Conservation (phyloP, 441 rosid species). For the Jatropha podagrica region DNA sequence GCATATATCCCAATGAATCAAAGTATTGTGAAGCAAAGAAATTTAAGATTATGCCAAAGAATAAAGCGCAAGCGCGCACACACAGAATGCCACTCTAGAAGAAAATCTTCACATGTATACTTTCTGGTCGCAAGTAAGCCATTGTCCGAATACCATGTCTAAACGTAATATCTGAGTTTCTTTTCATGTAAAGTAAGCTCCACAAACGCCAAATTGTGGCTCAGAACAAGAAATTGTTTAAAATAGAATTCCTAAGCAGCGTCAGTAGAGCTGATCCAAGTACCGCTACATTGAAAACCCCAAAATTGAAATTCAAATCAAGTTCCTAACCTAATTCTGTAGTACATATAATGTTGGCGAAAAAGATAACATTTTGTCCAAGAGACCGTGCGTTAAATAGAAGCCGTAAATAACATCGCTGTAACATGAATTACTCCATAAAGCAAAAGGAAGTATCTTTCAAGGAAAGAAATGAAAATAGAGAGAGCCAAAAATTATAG, state of each 20-base stretch:
- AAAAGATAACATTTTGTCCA: not conserved
- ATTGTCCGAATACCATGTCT: not conserved
- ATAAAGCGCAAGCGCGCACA: not conserved
- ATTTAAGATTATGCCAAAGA: not conserved
- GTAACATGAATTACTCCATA: not conserved
- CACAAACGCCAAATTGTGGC: not conserved
- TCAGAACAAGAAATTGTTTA: not conserved
- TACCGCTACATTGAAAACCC: not conserved
- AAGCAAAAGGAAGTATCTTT: not conserved
- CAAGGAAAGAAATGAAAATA: conserved; percentile 7
- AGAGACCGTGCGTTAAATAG: not conserved
- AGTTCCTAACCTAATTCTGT: not conserved
- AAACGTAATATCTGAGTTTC: not conserved
- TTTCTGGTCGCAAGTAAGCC: not conserved
- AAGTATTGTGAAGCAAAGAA: not conserved
- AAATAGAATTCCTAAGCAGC: not conserved
- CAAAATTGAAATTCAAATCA: not conserved
- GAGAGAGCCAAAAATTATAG: not conserved
- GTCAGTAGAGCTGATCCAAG: not conserved
- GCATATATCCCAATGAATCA: not conserved
- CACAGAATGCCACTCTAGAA: not conserved
- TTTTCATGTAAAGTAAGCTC: not conserved
- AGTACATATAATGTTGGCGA: not conserved
- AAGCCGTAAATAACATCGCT: not conserved
- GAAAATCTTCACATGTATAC: not conserved